Evolutionary conservation across 306 rosid genomes (phyloP).

Genomic region (Purshia tridentata): DNA sequence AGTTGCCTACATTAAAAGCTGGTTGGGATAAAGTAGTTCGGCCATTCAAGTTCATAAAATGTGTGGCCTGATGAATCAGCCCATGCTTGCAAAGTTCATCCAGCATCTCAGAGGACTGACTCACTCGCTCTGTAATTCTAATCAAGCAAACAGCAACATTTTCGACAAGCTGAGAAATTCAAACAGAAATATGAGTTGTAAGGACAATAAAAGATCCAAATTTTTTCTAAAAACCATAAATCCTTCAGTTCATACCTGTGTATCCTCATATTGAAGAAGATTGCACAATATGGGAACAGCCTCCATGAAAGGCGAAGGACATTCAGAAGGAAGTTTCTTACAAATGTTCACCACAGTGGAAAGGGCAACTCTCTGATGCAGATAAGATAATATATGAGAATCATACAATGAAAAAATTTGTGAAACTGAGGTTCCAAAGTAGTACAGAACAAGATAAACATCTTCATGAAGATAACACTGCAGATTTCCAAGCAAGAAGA

Average conservation of each 20-base stretch:
- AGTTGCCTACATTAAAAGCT: slow-evolving; percentile 59
- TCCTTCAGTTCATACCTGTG: slow-evolving; percentile 56
- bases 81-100: slow-evolving; percentile 85
- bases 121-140: slow-evolving; percentile 68
- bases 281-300: slow-evolving; percentile 95
- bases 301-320: slow-evolving; percentile 75
- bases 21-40: slow-evolving; percentile 59
- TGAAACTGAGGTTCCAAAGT: not conserved
- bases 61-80: slow-evolving; percentile 65
- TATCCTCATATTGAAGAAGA: slow-evolving; percentile 90
- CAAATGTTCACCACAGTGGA: slow-evolving; percentile 94
- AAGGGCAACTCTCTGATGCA: slow-evolving; percentile 84
- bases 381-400: slow-evolving; percentile 10
- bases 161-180: slow-evolving; percentile 77
- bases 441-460: not conserved
- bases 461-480: slow-evolving; percentile 8
- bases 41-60: slow-evolving; percentile 65
- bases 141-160: slow-evolving; percentile 77
- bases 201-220: slow-evolving; percentile 22
- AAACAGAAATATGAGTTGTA: slow-evolving; percentile 16
- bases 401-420: slow-evolving; percentile 7
- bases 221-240: not conserved
- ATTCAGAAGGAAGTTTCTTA: slow-evolving; percentile 86
- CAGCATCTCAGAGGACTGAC: slow-evolving; percentile 68
- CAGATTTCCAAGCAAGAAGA: slow-evolving; percentile 2